Evolutionary conservation across 805 yeast genomes (phyloP), one percentile per base, ranked within the genome.

Genomic region (Nakazawaea ambrosiae): DNA sequence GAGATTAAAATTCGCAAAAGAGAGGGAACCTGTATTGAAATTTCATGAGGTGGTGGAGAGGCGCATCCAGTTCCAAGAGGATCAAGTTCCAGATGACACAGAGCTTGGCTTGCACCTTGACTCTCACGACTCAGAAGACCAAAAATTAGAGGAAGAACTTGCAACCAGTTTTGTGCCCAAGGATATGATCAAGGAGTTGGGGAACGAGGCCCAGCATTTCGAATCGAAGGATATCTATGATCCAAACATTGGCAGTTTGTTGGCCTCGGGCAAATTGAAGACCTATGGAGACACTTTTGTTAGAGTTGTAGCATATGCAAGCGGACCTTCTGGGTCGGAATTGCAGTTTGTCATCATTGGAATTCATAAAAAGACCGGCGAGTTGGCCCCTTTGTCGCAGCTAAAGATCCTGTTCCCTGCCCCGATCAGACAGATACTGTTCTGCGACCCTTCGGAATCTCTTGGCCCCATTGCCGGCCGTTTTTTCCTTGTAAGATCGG

Each of bases 401-500:
- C n/a, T n/a, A n/a, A n/a, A n/a, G 33, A n/a, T 31, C 10, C 9
- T 9, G n/a, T 25, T 55, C 12, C 45, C 54, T 3, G 55, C 54
- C 22, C 53, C 63, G 7, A 58, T 66, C 15, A 57, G 56, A 31
- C 72, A 66, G 36, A 54, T 65, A 6, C 47, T 45, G 12, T 37
- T 51, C 14, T 44, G 51, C 24, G 36, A 41, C 2, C 29, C 42
- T 10, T 22, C 37, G 7, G 31, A 36, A 2, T 15, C 30, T 7
- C 15, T 2, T 28, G 33, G 28, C 3, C 46, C 43, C 5, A 36
- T 31, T 14, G 36, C 40, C 11, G 39, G 51, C 6, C 43, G 48
- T 9, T 39, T 42, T 17, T 40, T 61, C 16, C 41, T 59, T 1
- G 53, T 64, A 1, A 47, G 70, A 36, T 58, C 67, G 0, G 47